Evolutionary conservation across 345 rosid species (phyloP), one percentile per base, ranked within the genome.

Genomic region (Eucalyptus polyanthemos): DNA sequence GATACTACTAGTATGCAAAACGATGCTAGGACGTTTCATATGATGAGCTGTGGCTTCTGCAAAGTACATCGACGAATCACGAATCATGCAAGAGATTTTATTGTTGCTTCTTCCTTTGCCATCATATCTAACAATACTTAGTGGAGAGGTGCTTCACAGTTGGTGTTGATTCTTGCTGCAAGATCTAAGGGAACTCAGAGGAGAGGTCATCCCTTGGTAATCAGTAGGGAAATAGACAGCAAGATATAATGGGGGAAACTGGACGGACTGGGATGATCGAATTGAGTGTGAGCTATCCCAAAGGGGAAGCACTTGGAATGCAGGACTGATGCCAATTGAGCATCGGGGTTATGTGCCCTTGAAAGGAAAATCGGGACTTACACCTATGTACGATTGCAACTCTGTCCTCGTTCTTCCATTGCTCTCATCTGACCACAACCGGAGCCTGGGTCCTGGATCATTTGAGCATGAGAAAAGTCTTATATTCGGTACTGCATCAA

Each of bases 381-480:
- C 56, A 2, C 56, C 56, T 53, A 53, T 19, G 0, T 53, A 53
- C 5, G 24, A 17, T 53, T 53, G 56, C 56, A 0, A 0, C 56
- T 53, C 56, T 3, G 56, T 17, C 56, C 56, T 53, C 56, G 10
- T 53, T 53, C 56, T 0, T 19, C 56, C 56, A 53, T 53, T 19
- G 56, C 56, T 53, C 56, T 19, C 56, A 53, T 53, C 56, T 53
- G 24, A 16, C 12, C 37, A 31, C 40, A 31, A 31, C 42, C 42
- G 0, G 42, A 15, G 22, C 80, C 80, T 69, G 6, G 40, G 76
- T 67, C 80, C 80, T 9, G 44, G 44, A 69, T 69, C 44, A 34
- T 31, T 3, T 34, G 42, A 31, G 40, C 44, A 31, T 16, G 17
- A 0, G 8, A 31, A 9, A 69, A 34, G 80, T 69, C 2, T 34